phyloP scores from a whole-genome alignment of 1,139 yeast genomes.

The Diutina pseudorugosa region DNA sequence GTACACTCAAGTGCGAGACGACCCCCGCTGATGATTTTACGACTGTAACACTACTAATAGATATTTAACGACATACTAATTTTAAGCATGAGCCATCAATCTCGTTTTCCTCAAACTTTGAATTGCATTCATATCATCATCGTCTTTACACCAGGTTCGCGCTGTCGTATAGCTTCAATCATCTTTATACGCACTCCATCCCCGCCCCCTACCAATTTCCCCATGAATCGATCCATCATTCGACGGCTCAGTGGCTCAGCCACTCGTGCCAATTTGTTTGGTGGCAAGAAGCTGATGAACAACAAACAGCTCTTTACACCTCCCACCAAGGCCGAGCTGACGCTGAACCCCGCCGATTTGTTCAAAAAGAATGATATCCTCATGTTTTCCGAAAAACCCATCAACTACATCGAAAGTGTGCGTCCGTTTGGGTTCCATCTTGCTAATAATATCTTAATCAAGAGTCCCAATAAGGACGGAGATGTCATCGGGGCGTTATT shows the following conservation, averaged over 20 bases:
- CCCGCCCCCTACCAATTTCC: too few species aligned
- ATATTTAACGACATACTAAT: background rate
- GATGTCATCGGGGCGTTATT: conserved; percentile 44
- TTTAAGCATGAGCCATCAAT: background rate
- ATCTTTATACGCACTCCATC: background rate
- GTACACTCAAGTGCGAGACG: conserved; percentile 1
- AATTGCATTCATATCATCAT: too few species aligned
- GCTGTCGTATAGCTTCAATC: background rate
- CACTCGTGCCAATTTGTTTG: conserved; percentile 13
- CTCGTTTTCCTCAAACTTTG: background rate
- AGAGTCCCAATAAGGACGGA: conserved; percentile 34
- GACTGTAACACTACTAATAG: background rate
- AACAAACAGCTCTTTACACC: conserved; percentile 14
- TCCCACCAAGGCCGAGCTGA: conserved; percentile 25
- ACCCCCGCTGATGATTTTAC: background rate
- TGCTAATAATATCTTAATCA: conserved; percentile 20
- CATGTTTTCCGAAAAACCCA: conserved; percentile 30
- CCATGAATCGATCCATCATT: background rate
- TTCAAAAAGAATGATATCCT: conserved; percentile 33
- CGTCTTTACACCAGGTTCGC: background rate
- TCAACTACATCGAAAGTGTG: conserved; percentile 33
- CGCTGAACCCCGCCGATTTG: conserved; percentile 34
- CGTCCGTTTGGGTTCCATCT: conserved; percentile 29
- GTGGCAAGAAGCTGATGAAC: conserved; percentile 13
- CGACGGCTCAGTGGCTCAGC: conserved; percentile 5